phyloP scores from a whole-genome alignment of 192 early-diverging fungal species.

The Rhizoclosmatium sp. region DNA sequence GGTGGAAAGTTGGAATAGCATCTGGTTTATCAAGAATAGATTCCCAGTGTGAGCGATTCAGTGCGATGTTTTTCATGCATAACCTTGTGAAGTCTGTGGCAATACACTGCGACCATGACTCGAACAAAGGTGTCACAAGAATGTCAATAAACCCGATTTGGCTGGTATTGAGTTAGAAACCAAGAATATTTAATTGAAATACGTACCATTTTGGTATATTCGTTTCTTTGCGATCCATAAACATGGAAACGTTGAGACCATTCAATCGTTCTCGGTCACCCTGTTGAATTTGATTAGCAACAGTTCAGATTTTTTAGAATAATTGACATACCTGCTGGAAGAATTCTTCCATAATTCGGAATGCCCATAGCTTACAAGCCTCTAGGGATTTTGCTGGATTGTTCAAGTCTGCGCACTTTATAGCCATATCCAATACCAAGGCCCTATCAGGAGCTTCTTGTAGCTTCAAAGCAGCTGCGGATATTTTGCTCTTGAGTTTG shows the following conservation, averaged over 20 bases:
- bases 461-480: conserved; percentile 53
- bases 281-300: conserved; percentile 24
- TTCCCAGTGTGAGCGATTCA: conserved; percentile 61
- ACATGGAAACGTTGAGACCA: conserved; percentile 65
- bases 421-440: conserved; percentile 63
- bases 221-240: conserved; percentile 66
- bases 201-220: conserved; percentile 66
- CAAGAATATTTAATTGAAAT: not conserved
- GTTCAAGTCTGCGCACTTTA: conserved; percentile 67
- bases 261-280: conserved; percentile 59
- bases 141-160: conserved; percentile 70
- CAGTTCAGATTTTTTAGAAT: not conserved
- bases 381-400: conserved; percentile 61
- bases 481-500: conserved; percentile 66
- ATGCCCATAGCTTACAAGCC: conserved; percentile 55
- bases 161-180: conserved; percentile 33
- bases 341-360: conserved; percentile 66
- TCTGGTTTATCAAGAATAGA: conserved; percentile 54
- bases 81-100: conserved; percentile 49
- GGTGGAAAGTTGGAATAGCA: conserved; percentile 40
- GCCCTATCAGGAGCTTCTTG: conserved; percentile 53
- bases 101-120: conserved; percentile 56
- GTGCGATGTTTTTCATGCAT: conserved; percentile 56
- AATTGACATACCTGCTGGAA: conserved; percentile 54
- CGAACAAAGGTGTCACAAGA: conserved; percentile 61